Evolutionary conservation across 352 stramenopile genomes (phyloP).

Genomic region (Pelagophyceae sp.): DNA sequence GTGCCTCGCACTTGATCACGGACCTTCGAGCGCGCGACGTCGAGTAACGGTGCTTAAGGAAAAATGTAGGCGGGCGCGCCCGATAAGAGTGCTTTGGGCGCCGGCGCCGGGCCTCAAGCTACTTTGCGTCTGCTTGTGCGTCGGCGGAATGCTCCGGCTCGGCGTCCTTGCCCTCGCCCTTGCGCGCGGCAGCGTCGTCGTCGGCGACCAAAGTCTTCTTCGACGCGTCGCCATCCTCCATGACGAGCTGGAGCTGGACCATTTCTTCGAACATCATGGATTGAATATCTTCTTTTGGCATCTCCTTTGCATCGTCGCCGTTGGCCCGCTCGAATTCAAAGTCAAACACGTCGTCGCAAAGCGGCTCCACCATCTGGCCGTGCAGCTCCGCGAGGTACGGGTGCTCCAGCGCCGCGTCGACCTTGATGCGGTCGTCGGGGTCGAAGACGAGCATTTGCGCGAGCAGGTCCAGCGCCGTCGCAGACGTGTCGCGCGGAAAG

Average conservation of each 20-base stretch:
- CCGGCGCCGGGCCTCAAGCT: too few species aligned
- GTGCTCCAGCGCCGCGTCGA: conserved; percentile 87
- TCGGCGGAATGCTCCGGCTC: too few species aligned
- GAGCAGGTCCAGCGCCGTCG: conserved; percentile 62
- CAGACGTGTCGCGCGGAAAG: conserved; percentile 25
- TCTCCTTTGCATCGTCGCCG: neutral
- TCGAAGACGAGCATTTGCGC: conserved; percentile 79
- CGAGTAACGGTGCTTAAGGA: too few species aligned
- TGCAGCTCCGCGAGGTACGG: conserved; percentile 26
- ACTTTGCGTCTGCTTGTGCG: too few species aligned
- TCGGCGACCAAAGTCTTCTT: too few species aligned
- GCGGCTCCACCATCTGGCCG: conserved; percentile 26
- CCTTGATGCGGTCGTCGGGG: conserved; percentile 85
- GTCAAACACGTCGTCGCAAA: conserved; percentile 26
- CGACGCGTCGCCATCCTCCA: conserved; percentile 24
- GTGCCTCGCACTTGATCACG: too few species aligned
- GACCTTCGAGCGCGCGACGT: too few species aligned
- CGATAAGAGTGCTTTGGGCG: too few species aligned
- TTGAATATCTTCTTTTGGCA: conserved; percentile 27
- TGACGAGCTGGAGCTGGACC: conserved; percentile 27
- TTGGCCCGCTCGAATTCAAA: conserved; percentile 24
- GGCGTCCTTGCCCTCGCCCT: neutral
- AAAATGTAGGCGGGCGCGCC: too few species aligned
- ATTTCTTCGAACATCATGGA: conserved; percentile 32
- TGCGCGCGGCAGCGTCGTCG: neutral